Base-by-base conservation (phyloP, 192 early-diverging fungal genomes). In the Entomortierella beljakovae region DNA sequence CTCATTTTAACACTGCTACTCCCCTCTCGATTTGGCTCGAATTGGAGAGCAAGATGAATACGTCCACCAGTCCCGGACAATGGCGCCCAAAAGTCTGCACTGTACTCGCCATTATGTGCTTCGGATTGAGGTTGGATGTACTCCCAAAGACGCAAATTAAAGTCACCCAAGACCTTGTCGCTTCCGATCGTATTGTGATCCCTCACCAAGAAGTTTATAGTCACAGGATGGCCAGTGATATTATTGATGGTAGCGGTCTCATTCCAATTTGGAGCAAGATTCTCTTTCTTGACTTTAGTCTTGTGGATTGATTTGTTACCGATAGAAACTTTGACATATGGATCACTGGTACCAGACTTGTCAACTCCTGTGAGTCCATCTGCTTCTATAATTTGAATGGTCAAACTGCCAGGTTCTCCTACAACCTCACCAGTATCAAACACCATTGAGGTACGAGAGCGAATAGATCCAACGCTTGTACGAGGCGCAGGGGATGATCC, bases 231-330 rank as follows among this genome's bases (percentile, higher is more conserved):
- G 31, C 56, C 64, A 22, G 57, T 71, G 4, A 82, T 31, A 35
- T 55, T 48, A 9, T 55, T 48, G 6, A 83, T 43, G 26, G 70
- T 69, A 13, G 55, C 83, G 43, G 37, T 61, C 53, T 81, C 85
- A 37, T 88, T 89, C 90, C 90, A 94, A 57, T 51, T 63, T 11
- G 93, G 94, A 8, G 86, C 71, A 15, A 90, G 54, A 11, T 83
- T 92, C 71, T 93, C 93, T 82, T 94, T 94, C 55, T 89, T 84
- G 6, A 86, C 81, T 37, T 82, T 70, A 11, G 92, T 94, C 74
- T 94, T 94, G 71, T 80, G 64, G 16, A 95, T 54, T 23, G 75
- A 85, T 55, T 90, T 93, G 42, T 71, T 82, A 58, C 90, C 88
- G 23, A 88, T 80, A 34, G 81, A 64, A 28, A 91, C 83, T 43